These are phyloP conservation scores for Colletotrichum scovillei DNA, from an alignment of 2,329 filamentous ascomycete species.

Conservation along the genomic window DNA sequence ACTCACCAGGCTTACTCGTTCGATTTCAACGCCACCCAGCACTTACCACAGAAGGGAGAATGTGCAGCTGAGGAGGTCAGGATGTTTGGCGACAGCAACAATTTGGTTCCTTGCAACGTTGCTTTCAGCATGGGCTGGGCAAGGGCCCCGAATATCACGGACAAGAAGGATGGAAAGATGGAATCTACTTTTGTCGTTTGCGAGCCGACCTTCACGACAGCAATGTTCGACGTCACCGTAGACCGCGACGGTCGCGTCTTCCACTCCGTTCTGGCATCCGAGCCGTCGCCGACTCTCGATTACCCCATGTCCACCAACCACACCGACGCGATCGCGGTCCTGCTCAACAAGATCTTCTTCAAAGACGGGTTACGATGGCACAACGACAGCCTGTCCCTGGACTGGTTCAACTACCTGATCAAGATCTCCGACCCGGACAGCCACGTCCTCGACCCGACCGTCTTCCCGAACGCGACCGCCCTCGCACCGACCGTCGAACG, in stretches of 20 bases:
- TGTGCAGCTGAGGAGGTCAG: not conserved
- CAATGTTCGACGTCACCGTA: slow-evolving; percentile 47
- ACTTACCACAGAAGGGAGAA: not conserved
- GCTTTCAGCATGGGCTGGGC: slow-evolving; percentile 40
- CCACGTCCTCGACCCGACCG: slow-evolving; percentile 45
- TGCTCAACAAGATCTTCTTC: slow-evolving; percentile 18
- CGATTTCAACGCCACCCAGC: too few relatives aligned
- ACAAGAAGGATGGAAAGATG: slow-evolving; percentile 14
- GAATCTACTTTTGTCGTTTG: slow-evolving; percentile 41
- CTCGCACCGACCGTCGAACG: slow-evolving; percentile 36
- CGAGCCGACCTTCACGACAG: slow-evolving; percentile 41
- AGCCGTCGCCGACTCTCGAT: slow-evolving; percentile 33
- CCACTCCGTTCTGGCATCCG: slow-evolving; percentile 26
- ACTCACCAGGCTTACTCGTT: too few relatives aligned
- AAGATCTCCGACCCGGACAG: slow-evolving; percentile 41
- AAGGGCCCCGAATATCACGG: slow-evolving; percentile 26
- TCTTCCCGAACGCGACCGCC: slow-evolving; percentile 37
- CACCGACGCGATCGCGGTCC: slow-evolving; percentile 30
- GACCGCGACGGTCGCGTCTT: slow-evolving; percentile 42
- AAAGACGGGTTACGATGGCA: slow-evolving; percentile 51
- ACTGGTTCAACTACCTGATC: slow-evolving; percentile 62
- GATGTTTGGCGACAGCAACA: not conserved
- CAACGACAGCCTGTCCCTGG: slow-evolving; percentile 55
- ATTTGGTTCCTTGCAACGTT: slow-evolving; percentile 27
- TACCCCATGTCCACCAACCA: slow-evolving; percentile 36